Base-by-base conservation (phyloP, 2,329 filamentous ascomycete species). In the Sordariomycetes sp. region DNA sequence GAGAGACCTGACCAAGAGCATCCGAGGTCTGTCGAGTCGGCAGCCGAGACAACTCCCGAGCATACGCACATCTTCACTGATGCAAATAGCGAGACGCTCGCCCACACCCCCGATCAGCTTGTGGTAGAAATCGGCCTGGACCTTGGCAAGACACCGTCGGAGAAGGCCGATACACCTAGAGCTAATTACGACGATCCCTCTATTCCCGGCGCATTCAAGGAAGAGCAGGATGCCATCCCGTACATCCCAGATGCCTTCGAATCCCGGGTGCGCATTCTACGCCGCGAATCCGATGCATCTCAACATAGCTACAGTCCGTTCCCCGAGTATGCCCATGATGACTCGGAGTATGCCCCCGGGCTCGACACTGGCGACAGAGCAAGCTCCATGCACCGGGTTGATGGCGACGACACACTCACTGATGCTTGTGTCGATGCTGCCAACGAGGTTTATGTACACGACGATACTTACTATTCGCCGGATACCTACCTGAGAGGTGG, bases 31-130 rank as follows among this genome's bases (percentile, higher is more conserved):
- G n/a, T 50, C 20, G 46, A 50, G 22, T 1, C 46, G 18, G 3
- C 46, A 50, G 20, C 22, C 20, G 46, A 50, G 22, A 3, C 46
- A 6, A 22, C 46, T 7, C 22, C n/a, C 20, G 46, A 50, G 22
- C 46, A 82, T 63, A 74, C 74, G 58, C 78, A 76, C 60, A 76
- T 78, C 0, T 81, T 80, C 57, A 74, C 76, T 7, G 76, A 80
- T 35, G 76, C 78, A 37, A 60, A 8, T 18, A 57, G 20, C 18
- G 24, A 24, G 28, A 40, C 18, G 32, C 24, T 22, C 20, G 22
- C 10, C 16, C 22, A 58, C 18, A 20, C n/a, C 24, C 35, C 56
- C 12, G 56, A 58, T 32, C 24, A 58, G 40, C 53, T 58, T 11
- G 56, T 58, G n/a, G 56, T 59, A 1, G 57, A 54, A n/a, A 59